Evolutionary conservation across 2,329 filamentous ascomycete genomes (phyloP), one percentile per base, ranked within the genome.

Genomic region (Xylariaceae sp.): DNA sequence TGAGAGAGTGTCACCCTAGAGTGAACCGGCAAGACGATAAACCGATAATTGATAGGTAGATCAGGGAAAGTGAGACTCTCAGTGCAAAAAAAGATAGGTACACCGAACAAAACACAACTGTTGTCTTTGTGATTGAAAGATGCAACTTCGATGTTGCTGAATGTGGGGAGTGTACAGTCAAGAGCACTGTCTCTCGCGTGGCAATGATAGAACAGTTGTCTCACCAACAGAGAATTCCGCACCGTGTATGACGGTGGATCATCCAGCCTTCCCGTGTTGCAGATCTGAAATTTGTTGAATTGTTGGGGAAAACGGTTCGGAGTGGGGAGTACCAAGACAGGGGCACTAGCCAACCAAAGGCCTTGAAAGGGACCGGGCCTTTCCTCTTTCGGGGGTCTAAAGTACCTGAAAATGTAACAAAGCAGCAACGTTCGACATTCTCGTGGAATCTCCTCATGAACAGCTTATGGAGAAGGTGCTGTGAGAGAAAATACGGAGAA

Each of bases 281-380:
- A 63, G 58, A 66, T 66, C 66, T 64, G 58, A 68, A 65, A 69
- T 70, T 70, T 71, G 69, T 71, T 71, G 69, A 71, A 71, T 71
- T 71, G 69, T 71, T 71, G 69, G 69, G 69, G 68, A 64, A 67
- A 61, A 48, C 55, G 58, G 62, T 53, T 62, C 64, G 62, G 51
- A 53, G 65, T 66, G 63, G 67, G 60, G 66, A 65, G 65, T 60
- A 64, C 48, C 44, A 56, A 51, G 54, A 57, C 62, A 66, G 64
- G 60, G 39, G 55, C 13, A n/a, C 1, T 8, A 30, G 13, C 68
- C 68, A 70, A 69, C 68, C 60, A 69, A 18, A 60, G 1, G 0
- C 9, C 2, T 2, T 1, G 1, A 45, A 8, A 51, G 23, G n/a
- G 55, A 62, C 51, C 56, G 65, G 66, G 60, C 59, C 60, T 64